These are phyloP conservation scores for Terana coerulea DNA, from an alignment of 768 basidiomycete species.

Conservation along the genomic window DNA sequence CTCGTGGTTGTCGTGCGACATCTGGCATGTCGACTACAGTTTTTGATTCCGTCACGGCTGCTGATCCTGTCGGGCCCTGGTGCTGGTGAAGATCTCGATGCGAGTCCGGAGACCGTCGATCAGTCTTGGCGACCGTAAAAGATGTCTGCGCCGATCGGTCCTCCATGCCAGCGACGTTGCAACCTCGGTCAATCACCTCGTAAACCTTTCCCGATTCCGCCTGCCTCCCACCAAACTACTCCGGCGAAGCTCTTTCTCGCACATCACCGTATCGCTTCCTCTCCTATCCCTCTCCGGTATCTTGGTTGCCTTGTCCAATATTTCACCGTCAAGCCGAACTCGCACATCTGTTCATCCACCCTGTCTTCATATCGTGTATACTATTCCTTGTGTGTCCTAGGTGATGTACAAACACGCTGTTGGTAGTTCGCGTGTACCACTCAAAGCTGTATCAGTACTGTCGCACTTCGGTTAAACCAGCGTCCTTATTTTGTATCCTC, in stretches of 20 bases:
- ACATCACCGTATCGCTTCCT: background rate
- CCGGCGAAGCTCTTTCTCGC: background rate
- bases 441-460: constrained; percentile 7
- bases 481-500: background rate
- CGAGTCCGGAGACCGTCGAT: too few species aligned
- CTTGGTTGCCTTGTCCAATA: background rate
- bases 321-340: background rate
- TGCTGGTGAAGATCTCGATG: too few species aligned
- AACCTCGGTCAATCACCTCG: background rate
- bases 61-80: too few species aligned
- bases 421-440: background rate
- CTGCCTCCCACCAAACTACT: background rate
- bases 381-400: background rate
- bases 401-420: constrained; percentile 2
- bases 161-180: background rate
- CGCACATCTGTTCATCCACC: background rate
- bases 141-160: background rate
- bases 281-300: background rate
- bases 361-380: constrained; percentile 4
- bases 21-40: constrained; percentile 6
- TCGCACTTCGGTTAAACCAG: background rate
- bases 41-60: background rate
- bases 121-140: background rate
- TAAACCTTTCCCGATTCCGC: background rate
- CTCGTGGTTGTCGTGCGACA: constrained; percentile 6